These are phyloP conservation scores for Akanthomyces muscarius DNA, from an alignment of 2,329 filamentous ascomycete species.

Conservation along the genomic window DNA sequence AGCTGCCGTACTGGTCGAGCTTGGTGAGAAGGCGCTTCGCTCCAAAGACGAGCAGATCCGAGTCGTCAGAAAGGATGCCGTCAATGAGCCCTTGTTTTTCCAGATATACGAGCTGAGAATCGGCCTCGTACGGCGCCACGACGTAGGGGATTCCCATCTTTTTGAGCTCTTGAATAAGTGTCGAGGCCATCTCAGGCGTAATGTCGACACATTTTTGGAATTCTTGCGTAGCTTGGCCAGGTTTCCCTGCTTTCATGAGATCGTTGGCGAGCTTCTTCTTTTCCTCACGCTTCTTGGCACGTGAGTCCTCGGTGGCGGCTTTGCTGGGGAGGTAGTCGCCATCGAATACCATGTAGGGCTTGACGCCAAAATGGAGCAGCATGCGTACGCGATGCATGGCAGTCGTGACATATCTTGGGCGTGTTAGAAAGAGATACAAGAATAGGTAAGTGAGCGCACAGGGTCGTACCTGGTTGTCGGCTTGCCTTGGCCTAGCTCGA, in stretches of 20 bases:
- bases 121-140: conserved; percentile 95
- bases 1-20: conserved; percentile 88
- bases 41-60: conserved; percentile 91
- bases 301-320: conserved; percentile 74
- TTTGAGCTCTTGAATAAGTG: conserved; percentile 89
- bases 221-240: conserved; percentile 74
- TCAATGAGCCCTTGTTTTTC: conserved; percentile 79
- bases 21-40: conserved; percentile 89
- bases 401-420: conserved; percentile 76
- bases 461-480: conserved; percentile 74
- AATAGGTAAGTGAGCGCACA: background rate
- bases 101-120: conserved; percentile 93
- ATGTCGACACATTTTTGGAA: conserved; percentile 95
- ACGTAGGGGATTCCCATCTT: conserved; percentile 75
- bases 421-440: background rate
- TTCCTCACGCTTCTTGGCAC: conserved; percentile 71
- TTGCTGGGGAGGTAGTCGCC: conserved; percentile 95
- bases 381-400: conserved; percentile 88
- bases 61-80: conserved; percentile 94
- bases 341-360: conserved; percentile 94
- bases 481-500: conserved; percentile 83
- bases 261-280: conserved; percentile 73
- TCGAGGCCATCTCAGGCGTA: conserved; percentile 90
- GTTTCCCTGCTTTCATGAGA: conserved; percentile 75
- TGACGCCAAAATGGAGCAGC: conserved; percentile 89